Evolutionary conservation across 768 basidiomycete genomes (phyloP), one percentile per base, ranked within the genome.

Genomic region (Leccinum olivaceopallidum): DNA sequence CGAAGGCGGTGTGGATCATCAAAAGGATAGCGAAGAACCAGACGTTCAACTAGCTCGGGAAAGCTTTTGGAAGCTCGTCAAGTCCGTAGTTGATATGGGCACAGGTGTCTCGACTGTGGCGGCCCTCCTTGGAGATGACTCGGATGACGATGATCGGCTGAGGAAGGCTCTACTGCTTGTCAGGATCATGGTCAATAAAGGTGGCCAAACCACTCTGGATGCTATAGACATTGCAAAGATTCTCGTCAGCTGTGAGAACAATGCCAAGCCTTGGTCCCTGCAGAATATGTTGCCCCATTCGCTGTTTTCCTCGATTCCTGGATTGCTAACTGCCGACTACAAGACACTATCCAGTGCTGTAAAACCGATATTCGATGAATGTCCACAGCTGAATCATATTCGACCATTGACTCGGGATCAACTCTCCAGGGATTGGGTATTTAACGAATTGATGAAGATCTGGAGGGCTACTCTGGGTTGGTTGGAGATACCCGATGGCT

Each of bases 381-480:
- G 83, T 44, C 80, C 84, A 0, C 77, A 77, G 34, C 60, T 85
- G 18, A 73, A 77, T 16, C 86, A 88, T 63, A 74, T 91, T 34
- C 77, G 85, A 22, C 71, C 79, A n/a, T 73, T 92, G 61, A 83
- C 79, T 7, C 72, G 76, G 42, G 81, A 85, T 13, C 88, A 92
- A 65, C 68, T 91, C 44, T 72, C 79, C 18, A 74, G 72, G 57
- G 77, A 78, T 6, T 85, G 81, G 76, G 77, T 85, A 13, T 83
- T 86, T 63, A 71, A 80, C 2, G 79, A 78, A 8, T 62, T 89
- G 53, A 69, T 87, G 36, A 75, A 77, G 6, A 69, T 84, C 5
- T 90, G 87, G 87, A 81, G 68, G 69, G 73, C 77, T 63, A 73
- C 81, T 24, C 55, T 82, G 61, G 69, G 73, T 28, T 72, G 71